Evolutionary conservation across 768 basidiomycete genomes (phyloP).

Genomic region (Favolaschia claudopus): DNA sequence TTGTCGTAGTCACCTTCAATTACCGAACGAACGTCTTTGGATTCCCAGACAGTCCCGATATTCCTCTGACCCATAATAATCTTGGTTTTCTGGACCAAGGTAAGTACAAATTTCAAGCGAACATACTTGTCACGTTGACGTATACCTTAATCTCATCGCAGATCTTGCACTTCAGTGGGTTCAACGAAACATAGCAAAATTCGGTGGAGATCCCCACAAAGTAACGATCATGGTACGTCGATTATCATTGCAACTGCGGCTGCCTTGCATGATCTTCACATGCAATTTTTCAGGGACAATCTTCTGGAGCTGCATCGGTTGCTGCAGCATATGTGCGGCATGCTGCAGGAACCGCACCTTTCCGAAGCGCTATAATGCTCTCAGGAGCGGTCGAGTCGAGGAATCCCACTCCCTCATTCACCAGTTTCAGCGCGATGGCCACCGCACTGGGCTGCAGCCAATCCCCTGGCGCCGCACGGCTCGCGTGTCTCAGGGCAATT

Average conservation of each 20-base stretch:
- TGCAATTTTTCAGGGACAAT: neutral
- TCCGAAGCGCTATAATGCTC: constrained; percentile 6
- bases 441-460: constrained; percentile 19
- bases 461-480: constrained; percentile 21
- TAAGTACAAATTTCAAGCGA: neutral
- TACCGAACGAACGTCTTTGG: constrained; percentile 34
- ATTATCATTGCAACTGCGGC: too few relatives aligned
- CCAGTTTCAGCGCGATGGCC: neutral
- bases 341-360: neutral
- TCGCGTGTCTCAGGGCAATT: constrained; percentile 30
- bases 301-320: constrained; percentile 1
- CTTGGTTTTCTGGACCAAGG: constrained; percentile 48
- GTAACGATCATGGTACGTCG: constrained; percentile 35
- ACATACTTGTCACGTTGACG: too few relatives aligned
- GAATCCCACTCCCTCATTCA: neutral
- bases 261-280: neutral
- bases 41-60: constrained; percentile 36
- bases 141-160: neutral
- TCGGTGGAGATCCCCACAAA: constrained; percentile 51
- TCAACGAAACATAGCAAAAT: constrained; percentile 49
- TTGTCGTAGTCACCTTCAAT: constrained; percentile 33
- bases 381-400: neutral
- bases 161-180: constrained; percentile 53
- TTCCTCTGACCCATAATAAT: constrained; percentile 40
- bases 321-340: neutral